Conservation (phyloP, 495 filamentous ascomycete species). For the Lasiosphaeria ovina region DNA sequence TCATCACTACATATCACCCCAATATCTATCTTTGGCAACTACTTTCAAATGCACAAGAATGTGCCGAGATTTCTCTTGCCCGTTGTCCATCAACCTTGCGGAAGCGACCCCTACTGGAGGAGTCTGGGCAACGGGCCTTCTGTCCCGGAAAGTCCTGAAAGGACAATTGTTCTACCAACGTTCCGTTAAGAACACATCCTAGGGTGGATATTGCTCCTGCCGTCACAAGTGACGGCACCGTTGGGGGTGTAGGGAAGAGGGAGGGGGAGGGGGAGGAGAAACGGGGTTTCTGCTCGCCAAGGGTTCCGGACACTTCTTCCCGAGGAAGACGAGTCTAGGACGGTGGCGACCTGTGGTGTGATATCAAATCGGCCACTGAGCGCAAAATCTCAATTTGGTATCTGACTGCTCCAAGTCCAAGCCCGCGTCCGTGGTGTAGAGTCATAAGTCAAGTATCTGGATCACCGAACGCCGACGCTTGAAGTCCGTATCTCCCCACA, state of each 20-base stretch:
- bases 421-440: slow-evolving; percentile 11
- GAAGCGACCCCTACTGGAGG: slow-evolving; percentile 33
- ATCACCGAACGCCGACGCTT: slow-evolving; percentile 34
- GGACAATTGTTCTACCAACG: slow-evolving; percentile 57
- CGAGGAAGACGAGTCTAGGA: slow-evolving; percentile 1
- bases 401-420: slow-evolving; percentile 34
- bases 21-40: neutral
- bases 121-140: slow-evolving; percentile 64
- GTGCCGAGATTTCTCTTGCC: slow-evolving; percentile 70
- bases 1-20: neutral
- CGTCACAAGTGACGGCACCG: slow-evolving; percentile 51
- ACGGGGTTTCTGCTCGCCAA: neutral
- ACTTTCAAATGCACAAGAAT: slow-evolving; percentile 4
- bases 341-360: neutral
- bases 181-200: slow-evolving; percentile 55
- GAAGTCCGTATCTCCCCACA: slow-evolving; percentile 18
- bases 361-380: slow-evolving; percentile 16
- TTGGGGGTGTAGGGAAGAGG: slow-evolving; percentile 30
- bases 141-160: slow-evolving; percentile 48
- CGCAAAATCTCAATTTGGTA: slow-evolving; percentile 28
- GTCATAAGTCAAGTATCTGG: slow-evolving; percentile 11
- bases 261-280: slow-evolving; percentile 11
- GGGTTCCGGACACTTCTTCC: neutral
- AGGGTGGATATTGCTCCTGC: slow-evolving; percentile 48
- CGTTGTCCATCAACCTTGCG: slow-evolving; percentile 56